These are phyloP conservation scores for Mycotypha africana DNA, from an alignment of 371 early-diverging fungal species.

Conservation along the genomic window DNA sequence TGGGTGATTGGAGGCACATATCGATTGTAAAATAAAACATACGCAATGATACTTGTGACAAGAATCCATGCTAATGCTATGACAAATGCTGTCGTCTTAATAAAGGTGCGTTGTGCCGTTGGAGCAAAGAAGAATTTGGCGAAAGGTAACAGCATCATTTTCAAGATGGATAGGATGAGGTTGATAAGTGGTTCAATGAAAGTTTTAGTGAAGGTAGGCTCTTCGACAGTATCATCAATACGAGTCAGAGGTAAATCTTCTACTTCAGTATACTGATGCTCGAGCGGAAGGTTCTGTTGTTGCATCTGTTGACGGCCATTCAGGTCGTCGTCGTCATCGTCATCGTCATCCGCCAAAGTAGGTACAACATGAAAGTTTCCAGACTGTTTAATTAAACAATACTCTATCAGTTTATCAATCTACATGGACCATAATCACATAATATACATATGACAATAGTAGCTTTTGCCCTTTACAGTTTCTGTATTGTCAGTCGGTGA, in stretches of 20 bases:
- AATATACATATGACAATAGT: too few relatives aligned
- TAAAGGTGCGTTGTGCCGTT: constrained; percentile 29
- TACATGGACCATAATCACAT: too few relatives aligned
- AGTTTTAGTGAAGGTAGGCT: too few relatives aligned
- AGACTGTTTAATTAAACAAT: constrained; percentile 1
- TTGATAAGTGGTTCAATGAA: constrained; percentile 1
- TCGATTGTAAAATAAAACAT: constrained; percentile 36
- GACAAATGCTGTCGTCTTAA: constrained; percentile 24
- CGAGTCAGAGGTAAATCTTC: too few relatives aligned
- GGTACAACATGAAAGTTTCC: constrained; percentile 14
- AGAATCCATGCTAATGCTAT: constrained; percentile 29
- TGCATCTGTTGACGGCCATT: background rate
- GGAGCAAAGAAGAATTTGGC: constrained; percentile 24
- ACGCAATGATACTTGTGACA: constrained; percentile 34
- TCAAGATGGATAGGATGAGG: constrained; percentile 1
- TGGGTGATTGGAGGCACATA: constrained; percentile 40
- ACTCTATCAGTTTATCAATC: too few relatives aligned
- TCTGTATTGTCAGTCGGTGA: background rate
- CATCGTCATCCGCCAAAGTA: constrained; percentile 2
- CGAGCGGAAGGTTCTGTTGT: background rate
- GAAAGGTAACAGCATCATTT: constrained; percentile 6
- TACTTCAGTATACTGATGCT: too few relatives aligned
- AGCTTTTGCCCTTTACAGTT: background rate
- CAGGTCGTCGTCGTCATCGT: background rate
- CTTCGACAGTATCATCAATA: too few relatives aligned